Base-by-base conservation (phyloP, 176 grass and related monocot genomes). In the Zoysia japonica region DNA sequence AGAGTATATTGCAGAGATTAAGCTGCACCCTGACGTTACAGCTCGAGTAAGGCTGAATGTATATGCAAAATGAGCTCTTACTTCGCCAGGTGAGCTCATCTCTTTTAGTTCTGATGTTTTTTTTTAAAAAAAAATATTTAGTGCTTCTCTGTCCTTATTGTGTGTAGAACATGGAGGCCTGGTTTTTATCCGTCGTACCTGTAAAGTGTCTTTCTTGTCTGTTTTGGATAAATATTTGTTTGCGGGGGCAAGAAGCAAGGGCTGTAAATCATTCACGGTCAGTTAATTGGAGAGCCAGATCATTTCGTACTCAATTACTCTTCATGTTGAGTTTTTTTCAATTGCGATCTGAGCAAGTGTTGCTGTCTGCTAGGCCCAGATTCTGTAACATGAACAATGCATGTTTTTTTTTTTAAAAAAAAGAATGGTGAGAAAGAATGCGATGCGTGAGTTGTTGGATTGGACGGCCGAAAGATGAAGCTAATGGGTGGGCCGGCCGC, bases 21-120 rank as follows among this genome's bases (percentile, higher is more conserved):
- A 94, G 70, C 89, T 98, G 72, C 95, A 98, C 63, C 89, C 90
- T 0, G 92, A 98, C 2, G 95, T 98, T 65, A 92, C 90, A 6
- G 92, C 92, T 8, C 81, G 44, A 78, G 95, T 98, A 54, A 86
- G 81, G 72, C 67, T 98, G 80, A 94, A 75, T 45, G 92, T 98
- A 39, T 88, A 74, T 57, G 87, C 87, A 39, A 94, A 86, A 83
- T 98, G 78, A 91, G 75, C 41, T 48, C 46, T n/a, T 28, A 75
- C 57, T 28, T 28, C 3, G 15, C 44, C 9, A 11, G 79, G 67
- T 50, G 51, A 57, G 49, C 9, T 78, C 5, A 71, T 44, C 9
- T 64, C 38, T 37, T 42, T 12, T 7, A 87, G 3, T 14, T 70
- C 52, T 49, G 19, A 4, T 54, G 81, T 68, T 70, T 63, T 28